Percentiles rank a stretch among this genome's conserved stretches.
phyloP scores from a whole-genome alignment of 1,284 basidiomycete species.

The Ustilago nuda region DNA sequence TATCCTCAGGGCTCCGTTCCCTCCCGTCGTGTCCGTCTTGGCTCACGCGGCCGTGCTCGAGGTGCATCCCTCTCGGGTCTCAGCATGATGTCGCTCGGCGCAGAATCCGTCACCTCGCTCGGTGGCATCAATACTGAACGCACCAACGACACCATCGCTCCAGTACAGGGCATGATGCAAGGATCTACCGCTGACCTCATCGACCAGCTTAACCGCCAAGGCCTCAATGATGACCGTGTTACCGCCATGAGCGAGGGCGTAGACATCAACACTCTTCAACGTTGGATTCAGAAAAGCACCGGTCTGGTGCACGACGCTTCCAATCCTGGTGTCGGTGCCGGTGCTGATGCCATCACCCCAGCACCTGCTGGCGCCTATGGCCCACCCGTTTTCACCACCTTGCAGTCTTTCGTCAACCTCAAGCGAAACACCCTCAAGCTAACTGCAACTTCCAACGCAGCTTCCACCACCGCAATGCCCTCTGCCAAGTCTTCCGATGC shows the following conservation, averaged over 20 bases:
- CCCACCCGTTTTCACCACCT: conserved; percentile 58
- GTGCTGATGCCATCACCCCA: conserved; percentile 1
- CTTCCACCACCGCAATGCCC: background rate
- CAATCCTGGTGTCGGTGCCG: background rate
- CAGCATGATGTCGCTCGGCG: conserved; percentile 54
- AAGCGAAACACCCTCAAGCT: conserved; percentile 64
- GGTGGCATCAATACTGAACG: conserved; percentile 39
- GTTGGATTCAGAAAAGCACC: conserved; percentile 58
- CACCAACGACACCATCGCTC: conserved; percentile 13
- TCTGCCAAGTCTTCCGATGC: conserved; percentile 6
- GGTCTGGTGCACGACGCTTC: conserved; percentile 13
- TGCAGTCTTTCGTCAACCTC: conserved; percentile 65
- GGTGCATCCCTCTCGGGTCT: conserved; percentile 61
- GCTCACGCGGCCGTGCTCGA: conserved; percentile 57
- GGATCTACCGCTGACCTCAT: conserved; percentile 51
- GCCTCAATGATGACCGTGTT: conserved; percentile 11
- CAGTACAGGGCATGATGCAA: conserved; percentile 43
- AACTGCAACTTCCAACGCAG: conserved; percentile 6
- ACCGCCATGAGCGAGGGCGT: conserved; percentile 62
- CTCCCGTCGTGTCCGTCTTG: conserved; percentile 49
- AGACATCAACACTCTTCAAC: conserved; percentile 51
- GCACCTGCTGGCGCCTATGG: conserved; percentile 17
- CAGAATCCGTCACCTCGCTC: conserved; percentile 49
- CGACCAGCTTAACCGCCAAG: conserved; percentile 36
- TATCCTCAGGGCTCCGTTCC: conserved; percentile 21